Percentiles rank a stretch among this genome's conserved stretches.
phyloP scores from a whole-genome alignment of 2,329 filamentous ascomycete species.

The Aulographum hederae region DNA sequence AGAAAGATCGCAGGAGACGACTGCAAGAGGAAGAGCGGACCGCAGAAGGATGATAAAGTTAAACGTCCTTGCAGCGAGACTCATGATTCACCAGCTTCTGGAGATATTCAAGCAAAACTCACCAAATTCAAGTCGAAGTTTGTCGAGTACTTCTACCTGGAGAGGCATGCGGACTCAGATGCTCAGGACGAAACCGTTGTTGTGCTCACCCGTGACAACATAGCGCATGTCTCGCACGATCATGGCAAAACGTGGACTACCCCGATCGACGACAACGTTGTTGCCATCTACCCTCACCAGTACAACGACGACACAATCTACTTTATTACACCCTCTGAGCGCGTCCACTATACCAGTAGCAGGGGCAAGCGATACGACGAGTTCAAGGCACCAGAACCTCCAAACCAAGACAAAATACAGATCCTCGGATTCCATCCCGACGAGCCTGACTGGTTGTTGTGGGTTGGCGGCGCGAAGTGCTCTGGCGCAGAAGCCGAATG shows the following conservation, averaged over 20 bases:
- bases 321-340: conserved; percentile 54
- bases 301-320: conserved; percentile 76
- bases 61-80: conserved; percentile 58
- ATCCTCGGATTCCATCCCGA: conserved; percentile 68
- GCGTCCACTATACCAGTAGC: conserved; percentile 66
- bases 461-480: conserved; percentile 59
- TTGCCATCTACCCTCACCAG: conserved; percentile 55
- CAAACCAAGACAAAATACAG: conserved; percentile 24
- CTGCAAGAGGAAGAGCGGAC: conserved; percentile 22
- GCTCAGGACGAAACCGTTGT: conserved; percentile 52
- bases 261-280: conserved; percentile 51
- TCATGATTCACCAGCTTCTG: conserved; percentile 37
- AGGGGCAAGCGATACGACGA: conserved; percentile 54
- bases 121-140: conserved; percentile 20
- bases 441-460: conserved; percentile 72
- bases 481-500: conserved; percentile 38
- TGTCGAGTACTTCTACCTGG: conserved; percentile 56
- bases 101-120: conserved; percentile 44
- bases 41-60: conserved; percentile 29
- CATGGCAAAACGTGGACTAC: conserved; percentile 80
- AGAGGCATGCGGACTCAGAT: conserved; percentile 41
- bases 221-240: conserved; percentile 55
- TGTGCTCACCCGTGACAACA: conserved; percentile 37
- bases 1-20: conserved; percentile 58
- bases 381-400: conserved; percentile 53